Conservation (phyloP, 306 rosid genomes). For the Gynostemma pentaphyllum region DNA sequence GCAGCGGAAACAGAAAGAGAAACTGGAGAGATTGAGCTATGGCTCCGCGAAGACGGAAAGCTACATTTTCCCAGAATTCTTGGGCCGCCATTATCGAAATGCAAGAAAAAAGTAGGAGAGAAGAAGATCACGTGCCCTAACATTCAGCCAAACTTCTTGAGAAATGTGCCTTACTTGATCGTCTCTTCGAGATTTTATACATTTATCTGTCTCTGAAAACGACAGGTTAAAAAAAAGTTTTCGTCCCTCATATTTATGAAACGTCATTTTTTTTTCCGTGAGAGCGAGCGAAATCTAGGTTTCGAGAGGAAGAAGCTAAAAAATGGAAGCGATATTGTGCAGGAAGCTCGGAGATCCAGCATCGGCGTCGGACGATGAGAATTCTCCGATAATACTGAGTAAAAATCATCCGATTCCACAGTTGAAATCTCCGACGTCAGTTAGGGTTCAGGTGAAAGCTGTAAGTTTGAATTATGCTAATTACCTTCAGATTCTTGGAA, state of each 20-base stretch:
- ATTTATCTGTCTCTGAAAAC: neutral
- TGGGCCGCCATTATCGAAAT: constrained; percentile 8
- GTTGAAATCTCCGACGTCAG: constrained; percentile 47
- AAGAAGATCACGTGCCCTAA: constrained; percentile 14
- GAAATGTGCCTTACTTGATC: neutral
- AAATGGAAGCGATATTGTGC: constrained; percentile 82
- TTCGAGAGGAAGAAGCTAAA: neutral
- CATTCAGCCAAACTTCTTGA: neutral
- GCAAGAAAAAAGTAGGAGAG: constrained; percentile 10
- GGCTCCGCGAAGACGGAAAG: constrained; percentile 12
- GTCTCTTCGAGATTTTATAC: neutral
- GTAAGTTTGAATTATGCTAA: constrained; percentile 92
- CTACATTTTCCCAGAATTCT: constrained; percentile 8
- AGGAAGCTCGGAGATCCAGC: constrained; percentile 83
- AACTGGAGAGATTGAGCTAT: neutral
- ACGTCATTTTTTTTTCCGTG: neutral
- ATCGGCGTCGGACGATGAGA: constrained; percentile 13
- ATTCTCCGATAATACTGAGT: constrained; percentile 35
- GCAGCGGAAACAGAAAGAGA: constrained; percentile 19
- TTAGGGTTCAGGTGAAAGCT: constrained; percentile 71
- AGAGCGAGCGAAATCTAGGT: neutral
- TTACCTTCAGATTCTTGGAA: constrained; percentile 66
- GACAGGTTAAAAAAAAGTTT: neutral
- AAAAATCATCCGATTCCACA: constrained; percentile 50
- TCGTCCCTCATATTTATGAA: neutral